Evolutionary conservation across 164 flowering plant genomes (phyloP).

Genomic region (Protea cynaroides): DNA sequence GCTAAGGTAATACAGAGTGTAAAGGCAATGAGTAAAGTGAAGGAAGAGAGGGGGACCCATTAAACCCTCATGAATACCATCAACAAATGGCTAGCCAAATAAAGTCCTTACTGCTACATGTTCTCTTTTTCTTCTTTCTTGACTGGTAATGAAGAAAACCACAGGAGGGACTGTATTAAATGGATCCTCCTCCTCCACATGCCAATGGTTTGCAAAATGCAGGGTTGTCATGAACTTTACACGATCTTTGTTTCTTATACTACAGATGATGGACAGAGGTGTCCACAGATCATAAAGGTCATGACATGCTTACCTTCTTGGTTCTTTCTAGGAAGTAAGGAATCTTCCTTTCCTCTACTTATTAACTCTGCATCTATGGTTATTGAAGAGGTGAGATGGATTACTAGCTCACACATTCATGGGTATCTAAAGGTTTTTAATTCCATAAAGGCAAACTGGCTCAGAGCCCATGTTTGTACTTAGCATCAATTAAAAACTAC

Average conservation of each 20-base stretch:
- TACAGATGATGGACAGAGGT: no score
- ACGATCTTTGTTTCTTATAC: background rate
- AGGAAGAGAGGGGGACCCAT: background rate
- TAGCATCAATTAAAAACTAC: no score
- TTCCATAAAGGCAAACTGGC: no score
- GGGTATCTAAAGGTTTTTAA: no score
- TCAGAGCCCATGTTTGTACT: no score
- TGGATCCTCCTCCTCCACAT: background rate
- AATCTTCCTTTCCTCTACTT: background rate
- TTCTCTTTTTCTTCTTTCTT: background rate
- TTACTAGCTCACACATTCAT: no score
- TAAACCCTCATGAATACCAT: slow-evolving; percentile 21
- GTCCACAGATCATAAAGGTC: background rate
- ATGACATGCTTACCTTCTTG: background rate
- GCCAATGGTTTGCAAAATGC: background rate
- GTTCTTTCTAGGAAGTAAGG: background rate
- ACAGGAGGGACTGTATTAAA: background rate
- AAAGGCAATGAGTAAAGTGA: slow-evolving; percentile 12
- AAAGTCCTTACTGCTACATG: background rate
- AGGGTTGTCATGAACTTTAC: background rate
- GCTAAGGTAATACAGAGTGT: slow-evolving; percentile 13
- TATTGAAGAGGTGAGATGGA: no score
- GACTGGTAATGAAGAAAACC: slow-evolving; percentile 3
- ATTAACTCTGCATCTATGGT: no score
- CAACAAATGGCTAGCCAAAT: slow-evolving; percentile 3